Evolutionary conservation across 1,284 basidiomycete genomes (phyloP).

Genomic region (Marasmius tenuissimus): DNA sequence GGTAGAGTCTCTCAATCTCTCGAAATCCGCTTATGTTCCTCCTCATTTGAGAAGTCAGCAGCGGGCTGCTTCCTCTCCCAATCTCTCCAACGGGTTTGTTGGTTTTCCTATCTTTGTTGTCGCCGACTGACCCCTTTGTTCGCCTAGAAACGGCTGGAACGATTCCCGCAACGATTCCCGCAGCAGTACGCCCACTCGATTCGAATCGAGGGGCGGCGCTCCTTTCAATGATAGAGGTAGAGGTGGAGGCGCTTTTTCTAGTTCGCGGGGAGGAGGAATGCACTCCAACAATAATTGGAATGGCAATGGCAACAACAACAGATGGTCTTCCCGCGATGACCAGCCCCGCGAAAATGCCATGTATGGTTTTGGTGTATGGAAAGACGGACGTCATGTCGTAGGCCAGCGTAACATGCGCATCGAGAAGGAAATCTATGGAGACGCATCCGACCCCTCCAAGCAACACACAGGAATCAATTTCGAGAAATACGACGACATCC

Average conservation of each 20-base stretch:
- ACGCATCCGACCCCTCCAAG: conserved; percentile 78
- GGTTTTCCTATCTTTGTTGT: conserved; percentile 20
- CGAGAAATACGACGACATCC: conserved; percentile 99
- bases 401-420: conserved; percentile 83
- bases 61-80: conserved; percentile 70
- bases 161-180: conserved; percentile 71
- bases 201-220: conserved; percentile 26
- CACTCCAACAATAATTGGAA: conserved; percentile 46
- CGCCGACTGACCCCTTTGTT: conserved; percentile 16
- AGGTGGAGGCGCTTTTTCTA: conserved; percentile 43
- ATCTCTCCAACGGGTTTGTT: conserved; percentile 54
- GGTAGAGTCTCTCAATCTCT: conserved; percentile 70
- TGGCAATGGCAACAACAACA: conserved; percentile 1
- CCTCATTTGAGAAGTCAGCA: conserved; percentile 85
- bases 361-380: conserved; percentile 84
- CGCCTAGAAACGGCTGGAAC: conserved; percentile 66
- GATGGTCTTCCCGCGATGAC: conserved; percentile 9
- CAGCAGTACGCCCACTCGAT: conserved; percentile 49
- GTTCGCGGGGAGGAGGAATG: conserved; percentile 38
- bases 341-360: conserved; percentile 40
- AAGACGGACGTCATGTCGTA: conserved; percentile 83
- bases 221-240: conserved; percentile 42
- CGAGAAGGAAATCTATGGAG: conserved; percentile 97
- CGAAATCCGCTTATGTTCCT: conserved; percentile 89
- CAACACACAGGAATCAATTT: conserved; percentile 99